Base-by-base conservation (phyloP, 495 filamentous ascomycete genomes). In the Polyplosphaeria fusca region DNA sequence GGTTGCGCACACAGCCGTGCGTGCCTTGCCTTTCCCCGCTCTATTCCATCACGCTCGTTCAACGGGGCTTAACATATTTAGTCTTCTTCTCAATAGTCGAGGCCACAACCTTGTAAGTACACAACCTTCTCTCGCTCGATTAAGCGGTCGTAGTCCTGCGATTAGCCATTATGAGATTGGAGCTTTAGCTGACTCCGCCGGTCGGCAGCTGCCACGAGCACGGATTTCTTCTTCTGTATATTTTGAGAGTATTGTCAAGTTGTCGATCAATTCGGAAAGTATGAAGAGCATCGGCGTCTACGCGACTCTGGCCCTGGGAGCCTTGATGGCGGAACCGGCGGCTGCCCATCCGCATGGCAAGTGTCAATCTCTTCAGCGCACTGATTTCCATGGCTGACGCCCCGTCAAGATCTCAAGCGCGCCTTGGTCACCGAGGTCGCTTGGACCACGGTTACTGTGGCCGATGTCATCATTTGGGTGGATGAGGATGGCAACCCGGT, bases 391-490 rank as follows among this genome's bases (percentile, higher is more conserved):
- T 23, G 54, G 58, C 45, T 65, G 58, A 26, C 64, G 64, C 60
- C 43, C 58, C 37, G 63, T n/a, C 30, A 52, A 42, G 32, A 45
- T 32, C 54, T 40, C 9, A 70, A 70, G 60, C 61, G 71, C 55
- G 66, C 58, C 26, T 52, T 71, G 27, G 67, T 68, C 25, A 72
- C 67, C 16, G 74, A 76, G 40, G 75, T 66, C 38, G 70, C 58
- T 41, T 52, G 64, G 16, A 68, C 65, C 20, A 65, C 74, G 66
- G 44, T 58, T 11, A 66, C 60, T 19, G 49, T 54, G 7, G 47
- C 64, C 16, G 72, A 81, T 44, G 79, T 86, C 16, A 72, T 86
- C 24, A 79, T 88, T 58, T 86, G 77, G 64, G 80, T 89, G 24
- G 79, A 92, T 65, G 72, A 82, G 45, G 55, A 81, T 48, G 85